Evolutionary conservation across 192 early-diverging fungal genomes (phyloP), one percentile per base, ranked within the genome.

Genomic region (Paraglomus occultum): DNA sequence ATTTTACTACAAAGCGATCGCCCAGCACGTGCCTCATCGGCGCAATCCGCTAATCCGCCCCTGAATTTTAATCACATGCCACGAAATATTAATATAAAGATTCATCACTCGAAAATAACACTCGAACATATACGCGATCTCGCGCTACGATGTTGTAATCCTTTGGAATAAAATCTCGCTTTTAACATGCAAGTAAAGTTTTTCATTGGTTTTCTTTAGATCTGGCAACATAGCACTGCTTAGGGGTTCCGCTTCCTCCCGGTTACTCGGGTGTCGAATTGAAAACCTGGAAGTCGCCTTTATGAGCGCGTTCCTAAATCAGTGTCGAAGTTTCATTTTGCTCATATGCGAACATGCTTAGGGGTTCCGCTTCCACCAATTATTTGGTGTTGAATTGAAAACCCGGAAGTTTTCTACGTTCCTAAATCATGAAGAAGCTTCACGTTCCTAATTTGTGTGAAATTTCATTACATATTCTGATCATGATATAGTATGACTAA

Each of bases 401-500:
- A 61, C 59, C 59, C 42, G 59, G 59, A 61, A 61, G 59, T 61
- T 61, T 61, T 44, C 59, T 61, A 61, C 42, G 59, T 61, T 61
- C 59, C 59, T 61, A 61, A 61, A 61, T 61, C 59, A 61, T 61
- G 59, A 61, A 61, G 59, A 61, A 61, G 59, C 59, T 61, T 61
- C 59, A 61, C 59, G 59, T 61, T 61, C 59, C 59, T 45, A 61
- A 61, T 61, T 54, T 61, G 43, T 61, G 59, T 61, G 59, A 61
- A 61, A 46, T 61, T 61, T 54, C 52, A 54, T 54, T 61, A 61
- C 59, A 61, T 61, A 61, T 61, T 61, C 59, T 60, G 58, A 60
- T 61, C 59, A 61, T 61, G 42, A 61, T 61, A 61, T 61, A 61
- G 38, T 61, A 61, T 61, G 42, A 43, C 42, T 61, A 61, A 61